Evolutionary conservation across 73 alveolate genomes (phyloP).

Genomic region (Blepharisma stoltei): DNA sequence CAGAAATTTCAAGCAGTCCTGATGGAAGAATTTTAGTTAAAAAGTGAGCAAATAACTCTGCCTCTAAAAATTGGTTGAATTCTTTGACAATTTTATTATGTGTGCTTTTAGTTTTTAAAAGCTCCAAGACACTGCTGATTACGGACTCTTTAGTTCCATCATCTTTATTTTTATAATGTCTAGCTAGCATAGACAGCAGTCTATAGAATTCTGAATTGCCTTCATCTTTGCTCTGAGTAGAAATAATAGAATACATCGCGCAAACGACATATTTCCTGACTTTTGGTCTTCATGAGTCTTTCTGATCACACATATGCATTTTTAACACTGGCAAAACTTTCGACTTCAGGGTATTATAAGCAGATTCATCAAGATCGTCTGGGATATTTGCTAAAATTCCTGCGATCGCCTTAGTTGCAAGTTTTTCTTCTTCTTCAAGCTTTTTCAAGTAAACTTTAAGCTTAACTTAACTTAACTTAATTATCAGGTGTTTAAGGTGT

Average conservation of each 20-base stretch:
- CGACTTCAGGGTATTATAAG: not conserved
- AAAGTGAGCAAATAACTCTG: conserved; percentile 17
- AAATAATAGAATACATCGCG: not conserved
- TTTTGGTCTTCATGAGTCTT: not conserved
- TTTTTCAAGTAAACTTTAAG: not conserved
- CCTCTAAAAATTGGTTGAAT: conserved; percentile 1
- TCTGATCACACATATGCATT: not conserved
- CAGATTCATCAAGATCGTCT: not conserved
- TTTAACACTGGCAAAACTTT: not conserved
- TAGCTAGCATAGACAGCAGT: not conserved
- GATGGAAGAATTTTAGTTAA: not conserved
- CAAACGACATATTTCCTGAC: conserved; percentile 17
- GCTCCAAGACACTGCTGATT: not conserved
- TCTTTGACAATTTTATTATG: not conserved
- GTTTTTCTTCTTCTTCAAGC: not conserved
- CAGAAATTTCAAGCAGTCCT: not conserved
- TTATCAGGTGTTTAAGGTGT: too few species aligned
- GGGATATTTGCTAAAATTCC: not conserved
- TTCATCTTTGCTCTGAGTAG: not conserved
- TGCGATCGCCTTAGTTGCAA: conserved; percentile 7
- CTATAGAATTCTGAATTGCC: not conserved
- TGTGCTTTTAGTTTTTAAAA: not conserved
- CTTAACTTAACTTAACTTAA: too few species aligned
- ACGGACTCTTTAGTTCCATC: conserved; percentile 27
- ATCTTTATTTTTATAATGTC: conserved; percentile 8